Conservation (phyloP, 1,139 yeast genomes). For the Debaryomycetaceae sp. region DNA sequence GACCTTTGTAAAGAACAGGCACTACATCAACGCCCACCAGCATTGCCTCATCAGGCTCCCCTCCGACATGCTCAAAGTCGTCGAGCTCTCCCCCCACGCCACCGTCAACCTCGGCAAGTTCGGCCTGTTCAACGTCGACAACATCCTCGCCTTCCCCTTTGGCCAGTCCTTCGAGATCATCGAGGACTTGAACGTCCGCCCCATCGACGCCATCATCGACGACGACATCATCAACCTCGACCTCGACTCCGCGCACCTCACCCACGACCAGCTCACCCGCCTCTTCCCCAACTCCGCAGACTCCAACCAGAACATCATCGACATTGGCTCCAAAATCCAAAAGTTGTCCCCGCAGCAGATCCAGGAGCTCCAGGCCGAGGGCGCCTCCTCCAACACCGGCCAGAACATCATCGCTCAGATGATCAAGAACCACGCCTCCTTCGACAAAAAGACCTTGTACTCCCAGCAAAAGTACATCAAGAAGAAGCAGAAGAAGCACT, state of each 20-base stretch:
- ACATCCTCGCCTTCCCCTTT: constrained; percentile 67
- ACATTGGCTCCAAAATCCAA: constrained; percentile 70
- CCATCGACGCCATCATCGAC: constrained; percentile 27
- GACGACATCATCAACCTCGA: constrained; percentile 10
- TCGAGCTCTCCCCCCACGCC: constrained; percentile 50
- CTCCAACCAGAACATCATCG: constrained; percentile 61
- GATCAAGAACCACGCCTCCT: constrained; percentile 74
- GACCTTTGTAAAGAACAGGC: background rate
- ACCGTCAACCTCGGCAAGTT: constrained; percentile 76
- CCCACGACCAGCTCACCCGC: constrained; percentile 28
- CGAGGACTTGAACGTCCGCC: constrained; percentile 42
- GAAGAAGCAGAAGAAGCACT: constrained; percentile 85
- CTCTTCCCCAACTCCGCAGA: constrained; percentile 38
- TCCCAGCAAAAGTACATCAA: constrained; percentile 88
- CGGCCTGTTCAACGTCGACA: constrained; percentile 70
- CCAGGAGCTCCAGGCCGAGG: constrained; percentile 62
- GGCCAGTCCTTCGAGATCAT: constrained; percentile 86
- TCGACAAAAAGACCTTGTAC: constrained; percentile 77
- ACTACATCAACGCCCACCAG: constrained; percentile 32
- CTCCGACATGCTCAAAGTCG: constrained; percentile 65
- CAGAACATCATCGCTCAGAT: constrained; percentile 73
- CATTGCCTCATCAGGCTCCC: constrained; percentile 69
- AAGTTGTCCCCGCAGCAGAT: constrained; percentile 65
- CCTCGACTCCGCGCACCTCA: constrained; percentile 14
- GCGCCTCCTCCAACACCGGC: constrained; percentile 57